Percentiles rank a stretch among this genome's conserved stretches.
phyloP scores from a whole-genome alignment of 768 basidiomycete genomes.

The Trametes cinnabarina region DNA sequence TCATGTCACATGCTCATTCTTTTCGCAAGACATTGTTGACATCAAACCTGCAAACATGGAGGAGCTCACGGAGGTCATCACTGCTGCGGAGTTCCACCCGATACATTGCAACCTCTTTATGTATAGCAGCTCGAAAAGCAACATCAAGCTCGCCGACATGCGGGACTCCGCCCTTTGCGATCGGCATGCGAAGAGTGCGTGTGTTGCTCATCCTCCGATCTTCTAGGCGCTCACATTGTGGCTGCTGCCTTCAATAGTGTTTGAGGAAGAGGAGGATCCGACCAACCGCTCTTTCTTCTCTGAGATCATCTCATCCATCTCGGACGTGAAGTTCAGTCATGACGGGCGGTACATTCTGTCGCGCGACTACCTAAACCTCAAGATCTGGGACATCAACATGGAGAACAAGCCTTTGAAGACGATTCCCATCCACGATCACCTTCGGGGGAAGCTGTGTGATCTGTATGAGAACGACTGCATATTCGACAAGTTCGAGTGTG shows the following conservation, averaged over 20 bases:
- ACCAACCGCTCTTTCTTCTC: constrained; percentile 98
- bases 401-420: constrained; percentile 95
- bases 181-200: constrained; percentile 90
- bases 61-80: constrained; percentile 98
- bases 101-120: constrained; percentile 97
- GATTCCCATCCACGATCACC: constrained; percentile 97
- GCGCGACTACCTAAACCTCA: constrained; percentile 94
- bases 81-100: constrained; percentile 99
- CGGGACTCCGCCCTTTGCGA: constrained; percentile 97
- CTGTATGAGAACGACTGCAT: constrained; percentile 99
- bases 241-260: constrained; percentile 54
- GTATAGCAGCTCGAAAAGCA: constrained; percentile 99
- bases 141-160: constrained; percentile 99
- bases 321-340: constrained; percentile 98
- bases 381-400: constrained; percentile 99
- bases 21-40: constrained; percentile 89
- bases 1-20: not conserved
- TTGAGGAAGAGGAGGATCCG: constrained; percentile 98
- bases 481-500: constrained; percentile 99
- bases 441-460: constrained; percentile 96
- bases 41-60: constrained; percentile 99
- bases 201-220: not conserved
- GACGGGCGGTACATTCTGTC: constrained; percentile 97
- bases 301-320: constrained; percentile 99
- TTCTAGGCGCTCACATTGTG: constrained; percentile 7